A percentile compares a stretch with the other conserved stretches of the same genome.
Evolutionary conservation across 768 basidiomycete species (phyloP).

Genomic region (Artomyces pyxidatus): DNA sequence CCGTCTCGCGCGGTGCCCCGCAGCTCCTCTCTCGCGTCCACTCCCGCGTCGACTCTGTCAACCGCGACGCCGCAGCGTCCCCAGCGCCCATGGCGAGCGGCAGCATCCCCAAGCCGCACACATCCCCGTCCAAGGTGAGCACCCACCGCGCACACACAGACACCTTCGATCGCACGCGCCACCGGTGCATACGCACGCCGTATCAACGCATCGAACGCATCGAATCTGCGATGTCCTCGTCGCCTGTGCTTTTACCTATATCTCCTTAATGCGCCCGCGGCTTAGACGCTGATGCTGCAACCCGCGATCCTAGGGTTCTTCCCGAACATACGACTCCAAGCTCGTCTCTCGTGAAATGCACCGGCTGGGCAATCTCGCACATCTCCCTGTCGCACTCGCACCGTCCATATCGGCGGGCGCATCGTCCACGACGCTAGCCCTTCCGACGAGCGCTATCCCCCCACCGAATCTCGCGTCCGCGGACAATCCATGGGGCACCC

Average conservation of each 20-base stretch:
- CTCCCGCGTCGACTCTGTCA: conserved; percentile 17
- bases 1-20: conserved; percentile 13
- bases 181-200: no score
- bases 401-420: conserved; percentile 44
- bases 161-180: conserved; percentile 8
- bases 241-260: not conserved
- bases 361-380: conserved; percentile 57
- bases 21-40: conserved; percentile 13
- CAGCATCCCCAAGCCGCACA: conserved; percentile 17
- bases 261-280: not conserved
- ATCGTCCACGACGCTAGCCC: conserved; percentile 37
- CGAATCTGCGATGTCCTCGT: no score
- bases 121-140: conserved; percentile 26
- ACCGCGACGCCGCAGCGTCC: conserved; percentile 17
- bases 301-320: conserved; percentile 31
- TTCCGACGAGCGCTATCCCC: conserved; percentile 16
- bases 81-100: conserved; percentile 20
- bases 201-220: no score
- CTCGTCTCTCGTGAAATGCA: conserved; percentile 82
- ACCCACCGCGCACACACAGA: not conserved
- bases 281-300: not conserved
- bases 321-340: conserved; percentile 73
- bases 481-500: conserved; percentile 71
- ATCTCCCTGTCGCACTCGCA: conserved; percentile 40
- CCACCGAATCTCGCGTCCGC: conserved; percentile 26